Evolutionary conservation across 2,329 filamentous ascomycete species (phyloP).

Genomic region (Pseudocercospora crystallina): DNA sequence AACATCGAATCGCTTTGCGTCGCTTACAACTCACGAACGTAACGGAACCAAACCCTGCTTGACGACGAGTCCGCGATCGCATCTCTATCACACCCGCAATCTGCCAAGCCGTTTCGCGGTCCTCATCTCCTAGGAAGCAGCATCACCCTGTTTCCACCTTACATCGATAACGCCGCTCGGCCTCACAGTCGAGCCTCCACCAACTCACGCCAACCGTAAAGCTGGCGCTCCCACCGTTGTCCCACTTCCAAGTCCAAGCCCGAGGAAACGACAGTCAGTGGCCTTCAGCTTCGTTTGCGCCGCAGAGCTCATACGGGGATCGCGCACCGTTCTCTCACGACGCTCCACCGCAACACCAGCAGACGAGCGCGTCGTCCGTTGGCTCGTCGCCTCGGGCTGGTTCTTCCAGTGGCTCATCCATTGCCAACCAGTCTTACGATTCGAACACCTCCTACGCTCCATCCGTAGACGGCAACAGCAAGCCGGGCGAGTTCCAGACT

Average conservation of each 20-base stretch:
- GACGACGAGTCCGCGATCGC: conserved; percentile 2
- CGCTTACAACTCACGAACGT: conserved; percentile 15
- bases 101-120: no score
- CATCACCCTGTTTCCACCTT: neutral
- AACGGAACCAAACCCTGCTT: conserved; percentile 15
- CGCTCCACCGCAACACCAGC: conserved; percentile 50
- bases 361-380: conserved; percentile 65
- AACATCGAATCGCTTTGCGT: conserved; percentile 9
- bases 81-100: neutral
- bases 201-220: conserved; percentile 63
- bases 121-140: neutral
- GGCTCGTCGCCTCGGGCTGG: conserved; percentile 73
- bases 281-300: conserved; percentile 65
- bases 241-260: conserved; percentile 67
- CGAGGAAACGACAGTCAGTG: conserved; percentile 72
- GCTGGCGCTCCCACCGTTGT: conserved; percentile 89
- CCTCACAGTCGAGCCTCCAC: conserved; percentile 19
- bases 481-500: conserved; percentile 59
- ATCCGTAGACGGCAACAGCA: conserved; percentile 48
- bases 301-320: conserved; percentile 69
- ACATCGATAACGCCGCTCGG: conserved; percentile 12
- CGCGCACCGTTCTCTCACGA: conserved; percentile 56
- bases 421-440: conserved; percentile 44
- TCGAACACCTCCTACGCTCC: conserved; percentile 59
- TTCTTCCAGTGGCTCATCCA: conserved; percentile 64